phyloP scores from a whole-genome alignment of 23 red algal species.

The Rhodosorus marinus region DNA sequence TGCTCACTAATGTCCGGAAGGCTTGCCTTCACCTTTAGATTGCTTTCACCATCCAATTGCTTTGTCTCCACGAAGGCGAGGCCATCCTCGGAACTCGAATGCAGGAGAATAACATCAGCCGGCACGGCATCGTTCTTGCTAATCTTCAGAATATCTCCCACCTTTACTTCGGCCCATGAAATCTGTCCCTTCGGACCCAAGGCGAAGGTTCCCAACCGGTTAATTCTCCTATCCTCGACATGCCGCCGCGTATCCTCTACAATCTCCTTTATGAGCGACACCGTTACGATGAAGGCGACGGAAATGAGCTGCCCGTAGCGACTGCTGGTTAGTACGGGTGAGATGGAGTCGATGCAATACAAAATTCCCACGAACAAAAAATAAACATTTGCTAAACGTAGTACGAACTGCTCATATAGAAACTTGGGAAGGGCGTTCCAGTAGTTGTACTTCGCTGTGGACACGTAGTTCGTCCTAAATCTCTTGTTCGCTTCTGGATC shows the following conservation, averaged over 20 bases:
- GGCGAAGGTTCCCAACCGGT: not conserved
- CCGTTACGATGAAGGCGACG: slow-evolving; percentile 43
- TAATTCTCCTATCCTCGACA: slow-evolving; percentile 55
- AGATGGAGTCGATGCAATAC: slow-evolving; percentile 39
- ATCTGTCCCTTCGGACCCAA: slow-evolving; percentile 1
- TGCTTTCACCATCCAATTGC: slow-evolving; percentile 85
- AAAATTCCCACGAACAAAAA: slow-evolving; percentile 62
- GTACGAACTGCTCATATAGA: slow-evolving; percentile 32
- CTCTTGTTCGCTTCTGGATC: slow-evolving; percentile 6
- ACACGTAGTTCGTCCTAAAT: slow-evolving; percentile 60
- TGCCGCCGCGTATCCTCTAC: slow-evolving; percentile 53
- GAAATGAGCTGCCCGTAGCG: slow-evolving; percentile 29
- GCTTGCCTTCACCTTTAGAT: slow-evolving; percentile 63
- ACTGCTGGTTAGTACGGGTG: slow-evolving; percentile 12
- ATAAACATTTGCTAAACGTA: slow-evolving; percentile 55
- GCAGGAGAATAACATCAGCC: slow-evolving; percentile 60
- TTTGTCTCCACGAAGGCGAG: slow-evolving; percentile 71
- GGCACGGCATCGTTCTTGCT: slow-evolving; percentile 40
- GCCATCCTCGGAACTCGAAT: slow-evolving; percentile 48
- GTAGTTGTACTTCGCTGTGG: slow-evolving; percentile 66
- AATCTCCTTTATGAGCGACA: slow-evolving; percentile 46
- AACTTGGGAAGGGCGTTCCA: slow-evolving; percentile 39
- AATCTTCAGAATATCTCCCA: slow-evolving; percentile 71
- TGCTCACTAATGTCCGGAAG: slow-evolving; percentile 4
- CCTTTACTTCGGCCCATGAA: slow-evolving; percentile 21